Evolutionary conservation across 2,329 filamentous ascomycete genomes (phyloP), one percentile per base, ranked within the genome.

Genomic region (Polychaeton citri): DNA sequence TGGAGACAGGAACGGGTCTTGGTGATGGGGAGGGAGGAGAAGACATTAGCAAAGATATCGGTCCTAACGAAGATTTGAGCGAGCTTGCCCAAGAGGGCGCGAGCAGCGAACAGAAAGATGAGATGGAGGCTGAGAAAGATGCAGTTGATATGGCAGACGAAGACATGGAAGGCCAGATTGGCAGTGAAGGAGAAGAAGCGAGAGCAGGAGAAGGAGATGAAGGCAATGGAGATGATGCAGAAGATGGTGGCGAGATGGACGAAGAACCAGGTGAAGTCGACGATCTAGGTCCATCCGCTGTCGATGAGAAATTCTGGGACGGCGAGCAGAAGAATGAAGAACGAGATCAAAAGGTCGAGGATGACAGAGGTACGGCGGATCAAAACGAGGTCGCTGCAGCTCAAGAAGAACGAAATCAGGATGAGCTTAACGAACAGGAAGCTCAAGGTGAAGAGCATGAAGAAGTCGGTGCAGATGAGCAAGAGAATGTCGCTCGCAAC

Each of bases 281-380:
- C 61, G 85, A 93, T 50, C 67, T 94, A 30, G 88, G 94, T 48
- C 80, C 85, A 9, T 81, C 77, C 12, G 83, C 88, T 15, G 81
- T 96, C 1, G 92, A 98, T 54, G 92, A 98, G 63, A 98, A 96
- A 67, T 86, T 96, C 73, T 98, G 90, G 90, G 87, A 98, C 59
- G 87, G 86, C 26, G 77, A 64, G 24, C 79, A 84, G 30, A 70
- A 79, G 33, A 72, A 87, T 31, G 76, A 87, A 33, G 77, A 88
- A 33, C 90, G 90, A 47, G 81, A 95, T 31, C 81, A 84, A 51
- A 68, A 84, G 51, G 79, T 76, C 5, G 76, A 86, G 37, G 71
- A 64, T 8, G 58, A 57, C 30, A 53, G 63, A 30, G 64, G 60
- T 47, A 73, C 61, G 45, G 66, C 48, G 60, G 69, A 60, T 17